These are phyloP conservation scores for Baorangia bicolor DNA, from an alignment of 768 basidiomycete species.

Conservation along the genomic window DNA sequence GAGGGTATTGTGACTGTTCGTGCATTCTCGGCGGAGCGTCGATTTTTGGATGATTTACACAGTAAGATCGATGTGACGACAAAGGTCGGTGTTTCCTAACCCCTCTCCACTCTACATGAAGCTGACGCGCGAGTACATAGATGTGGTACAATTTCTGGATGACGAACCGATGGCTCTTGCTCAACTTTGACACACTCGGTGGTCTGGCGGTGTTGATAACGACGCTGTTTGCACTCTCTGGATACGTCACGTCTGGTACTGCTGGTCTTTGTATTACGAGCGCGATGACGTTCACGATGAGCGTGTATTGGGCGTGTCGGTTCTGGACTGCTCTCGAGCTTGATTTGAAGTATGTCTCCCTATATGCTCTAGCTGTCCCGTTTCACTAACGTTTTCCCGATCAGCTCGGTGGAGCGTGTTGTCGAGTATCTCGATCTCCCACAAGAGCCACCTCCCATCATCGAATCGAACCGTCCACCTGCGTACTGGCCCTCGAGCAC, in stretches of 20 bases:
- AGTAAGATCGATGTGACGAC: slow-evolving; percentile 75
- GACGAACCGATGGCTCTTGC: slow-evolving; percentile 81
- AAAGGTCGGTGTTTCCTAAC: slow-evolving; percentile 44
- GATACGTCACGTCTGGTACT: slow-evolving; percentile 54
- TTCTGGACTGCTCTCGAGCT: slow-evolving; percentile 61
- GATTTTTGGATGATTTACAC: slow-evolving; percentile 76
- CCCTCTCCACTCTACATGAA: not conserved
- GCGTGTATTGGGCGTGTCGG: slow-evolving; percentile 51
- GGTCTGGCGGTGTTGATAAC: slow-evolving; percentile 72
- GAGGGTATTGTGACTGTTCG: slow-evolving; percentile 93
- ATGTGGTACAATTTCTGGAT: slow-evolving; percentile 92
- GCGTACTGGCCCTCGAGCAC: slow-evolving; percentile 91
- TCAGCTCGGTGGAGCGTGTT: slow-evolving; percentile 84
- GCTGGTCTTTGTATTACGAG: slow-evolving; percentile 78
- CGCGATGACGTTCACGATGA: slow-evolving; percentile 58
- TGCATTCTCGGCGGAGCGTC: slow-evolving; percentile 80
- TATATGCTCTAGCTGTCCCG: not conserved
- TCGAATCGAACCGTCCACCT: slow-evolving; percentile 74
- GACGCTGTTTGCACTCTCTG: slow-evolving; percentile 71
- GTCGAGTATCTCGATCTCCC: slow-evolving; percentile 90
- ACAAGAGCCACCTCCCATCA: slow-evolving; percentile 77
- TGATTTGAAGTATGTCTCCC: slow-evolving; percentile 62
- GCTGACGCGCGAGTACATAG: slow-evolving; percentile 20
- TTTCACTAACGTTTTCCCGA: slow-evolving; percentile 3
- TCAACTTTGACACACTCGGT: slow-evolving; percentile 81